Evolutionary conservation across 805 yeast genomes (phyloP).

Genomic region (Candida chilensis): DNA sequence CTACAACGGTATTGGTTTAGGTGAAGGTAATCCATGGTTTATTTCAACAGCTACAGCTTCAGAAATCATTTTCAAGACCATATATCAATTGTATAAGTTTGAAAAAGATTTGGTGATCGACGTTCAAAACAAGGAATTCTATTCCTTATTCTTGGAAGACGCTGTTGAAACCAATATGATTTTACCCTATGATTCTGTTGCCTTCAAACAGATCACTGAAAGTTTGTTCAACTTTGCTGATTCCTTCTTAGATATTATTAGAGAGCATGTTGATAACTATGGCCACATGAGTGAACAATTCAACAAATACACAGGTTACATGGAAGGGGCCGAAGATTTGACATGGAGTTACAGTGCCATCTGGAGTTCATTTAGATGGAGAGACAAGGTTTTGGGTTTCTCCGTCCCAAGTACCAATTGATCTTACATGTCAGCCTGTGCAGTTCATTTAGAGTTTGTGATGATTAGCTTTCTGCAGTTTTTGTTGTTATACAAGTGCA

Average conservation of each 20-base stretch:
- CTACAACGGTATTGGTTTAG: conserved; percentile 64
- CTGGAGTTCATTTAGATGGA: conserved; percentile 30
- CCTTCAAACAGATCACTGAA: conserved; percentile 34
- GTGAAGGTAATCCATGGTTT: conserved; percentile 94
- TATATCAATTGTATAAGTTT: conserved; percentile 30
- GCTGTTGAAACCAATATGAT: conserved; percentile 7
- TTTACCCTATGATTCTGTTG: conserved; percentile 24
- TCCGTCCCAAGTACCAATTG: too few relatives aligned
- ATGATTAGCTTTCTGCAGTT: too few relatives aligned
- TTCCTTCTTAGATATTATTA: conserved; percentile 23
- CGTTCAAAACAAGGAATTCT: conserved; percentile 16
- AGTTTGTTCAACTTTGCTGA: conserved; percentile 45
- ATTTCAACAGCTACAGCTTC: conserved; percentile 65
- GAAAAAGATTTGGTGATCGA: conserved; percentile 35
- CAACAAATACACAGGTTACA: conserved; percentile 30
- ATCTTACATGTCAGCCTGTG: too few relatives aligned
- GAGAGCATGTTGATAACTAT: conserved; percentile 22
- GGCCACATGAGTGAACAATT: conserved; percentile 35
- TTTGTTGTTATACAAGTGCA: too few relatives aligned
- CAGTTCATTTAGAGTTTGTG: too few relatives aligned
- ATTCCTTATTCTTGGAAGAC: conserved; percentile 17
- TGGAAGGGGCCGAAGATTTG: conserved; percentile 36
- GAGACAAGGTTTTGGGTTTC: conserved; percentile 11
- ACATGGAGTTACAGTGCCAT: conserved; percentile 38
- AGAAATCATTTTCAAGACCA: conserved; percentile 48